Conservation (phyloP, 179 eudicot species). For the Spergularia azorica region DNA sequence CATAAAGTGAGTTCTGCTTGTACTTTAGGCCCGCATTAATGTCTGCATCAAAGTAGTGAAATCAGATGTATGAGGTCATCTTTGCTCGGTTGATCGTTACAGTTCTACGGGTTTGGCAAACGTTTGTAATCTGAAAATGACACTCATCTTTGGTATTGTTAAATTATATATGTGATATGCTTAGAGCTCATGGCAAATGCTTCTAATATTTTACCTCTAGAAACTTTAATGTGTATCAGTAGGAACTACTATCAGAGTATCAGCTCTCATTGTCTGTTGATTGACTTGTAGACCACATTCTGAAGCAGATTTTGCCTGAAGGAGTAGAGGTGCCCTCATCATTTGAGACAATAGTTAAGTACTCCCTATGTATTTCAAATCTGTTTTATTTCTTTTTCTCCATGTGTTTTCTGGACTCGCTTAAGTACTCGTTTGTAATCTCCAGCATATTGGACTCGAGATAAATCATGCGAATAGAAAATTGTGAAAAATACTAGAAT, state of each 20-base stretch:
- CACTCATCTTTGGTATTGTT: background rate
- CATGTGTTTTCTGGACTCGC: constrained; percentile 4
- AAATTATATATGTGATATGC: background rate
- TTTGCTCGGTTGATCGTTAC: no score
- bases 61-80: background rate
- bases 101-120: no score
- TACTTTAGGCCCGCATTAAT: background rate
- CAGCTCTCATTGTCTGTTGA: constrained; percentile 5
- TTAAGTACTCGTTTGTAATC: background rate
- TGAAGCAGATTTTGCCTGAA: constrained; percentile 92
- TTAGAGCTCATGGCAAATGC: constrained; percentile 2
- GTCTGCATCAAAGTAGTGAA: background rate
- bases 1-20: no score
- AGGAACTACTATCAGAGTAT: background rate
- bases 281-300: constrained; percentile 68
- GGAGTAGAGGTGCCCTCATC: constrained; percentile 94
- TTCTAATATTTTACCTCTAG: constrained; percentile 1
- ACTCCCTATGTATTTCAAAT: constrained; percentile 22
- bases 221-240: background rate
- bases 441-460: background rate
- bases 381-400: background rate
- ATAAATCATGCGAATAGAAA: background rate
- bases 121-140: no score
- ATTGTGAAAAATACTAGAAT: no score
- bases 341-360: constrained; percentile 99